Base-by-base conservation (phyloP, 345 rosid genomes). In the Hibiscus trionum region DNA sequence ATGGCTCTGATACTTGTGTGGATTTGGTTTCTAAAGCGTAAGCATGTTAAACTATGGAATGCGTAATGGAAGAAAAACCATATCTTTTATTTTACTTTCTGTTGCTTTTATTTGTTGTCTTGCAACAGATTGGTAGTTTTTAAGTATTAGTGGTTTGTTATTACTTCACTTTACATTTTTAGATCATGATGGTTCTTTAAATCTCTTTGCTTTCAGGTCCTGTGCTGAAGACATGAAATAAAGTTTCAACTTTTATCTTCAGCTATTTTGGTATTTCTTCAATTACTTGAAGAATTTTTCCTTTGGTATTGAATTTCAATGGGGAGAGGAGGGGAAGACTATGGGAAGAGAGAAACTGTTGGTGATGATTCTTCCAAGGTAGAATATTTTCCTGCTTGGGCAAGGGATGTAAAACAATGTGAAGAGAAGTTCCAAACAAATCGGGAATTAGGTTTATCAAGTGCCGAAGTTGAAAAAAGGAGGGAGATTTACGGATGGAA, bases 381-480 rank as follows among this genome's bases (percentile, higher is more conserved):
- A 5, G 83, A 86, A 0, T 26, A 5, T 12, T 89, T 88, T 68
- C 93, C 90, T 46, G 91, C 93, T 44, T 94, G 98, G 98, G 77
- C 88, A 6, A 87, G 59, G 73, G 94, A 84, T 42, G 82, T 79
- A 1, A 59, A 44, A 4, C 90, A 90, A 75, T 93, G 98, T 35
- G 86, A 81, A 73, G 86, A 83, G 47, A 26, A 90, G 14, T 91
- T 71, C 2, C 74, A 73, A 59, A 91, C 88, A 35, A 82, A 57
- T n/a, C 84, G 70, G 7, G 77, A 77, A 4, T 16, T 10, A 27
- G 98, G 98, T 2, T 70, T 94, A 46, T 75, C 83, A 0, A 73
- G 67, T 24, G 84, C 70, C 0, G 92, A 94, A 37, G 97, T 85
- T 37, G 75, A 81, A 81, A 82, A 84, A 71, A 77, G 84, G 70